A percentile compares a stretch with the other conserved stretches of the same genome.
These are phyloP conservation scores for Leucocoprinus leucothites DNA, from an alignment of 768 basidiomycete species.

Conservation along the genomic window DNA sequence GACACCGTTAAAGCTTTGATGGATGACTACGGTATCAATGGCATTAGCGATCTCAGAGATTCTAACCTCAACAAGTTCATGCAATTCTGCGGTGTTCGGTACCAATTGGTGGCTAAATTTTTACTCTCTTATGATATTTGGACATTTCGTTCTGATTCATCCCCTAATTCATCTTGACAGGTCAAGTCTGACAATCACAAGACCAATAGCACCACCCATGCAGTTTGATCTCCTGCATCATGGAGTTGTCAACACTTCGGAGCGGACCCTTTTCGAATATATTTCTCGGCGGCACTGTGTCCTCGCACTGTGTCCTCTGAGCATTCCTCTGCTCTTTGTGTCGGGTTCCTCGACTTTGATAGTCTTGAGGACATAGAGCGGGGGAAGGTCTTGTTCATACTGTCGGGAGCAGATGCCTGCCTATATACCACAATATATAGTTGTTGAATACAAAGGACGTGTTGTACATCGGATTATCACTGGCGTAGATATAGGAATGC, in stretches of 20 bases:
- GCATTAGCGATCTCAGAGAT: conserved; percentile 36
- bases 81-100: conserved; percentile 54
- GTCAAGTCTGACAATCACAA: conserved; percentile 2
- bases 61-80: conserved; percentile 55
- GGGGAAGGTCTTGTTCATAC: neutral
- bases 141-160: neutral
- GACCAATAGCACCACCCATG: neutral
- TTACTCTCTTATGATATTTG: conserved; percentile 12
- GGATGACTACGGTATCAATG: conserved; percentile 34
- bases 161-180: neutral
- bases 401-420: too few species aligned
- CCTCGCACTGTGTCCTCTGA: too few species aligned
- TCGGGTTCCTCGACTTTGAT: too few species aligned
- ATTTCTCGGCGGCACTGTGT: too few species aligned
- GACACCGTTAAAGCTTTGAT: conserved; percentile 32
- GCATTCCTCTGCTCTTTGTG: too few species aligned
- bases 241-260: too few species aligned
- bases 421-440: too few species aligned
- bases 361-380: too few species aligned
- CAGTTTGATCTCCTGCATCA: neutral
- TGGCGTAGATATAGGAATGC: too few species aligned
- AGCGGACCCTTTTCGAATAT: too few species aligned
- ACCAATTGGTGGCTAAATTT: conserved; percentile 43
- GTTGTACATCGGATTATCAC: too few species aligned
- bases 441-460: too few species aligned